Percentiles rank a stretch among this genome's conserved stretches.
Conservation (phyloP, 805 yeast species). For the Metschnikowia aberdeeniae region DNA sequence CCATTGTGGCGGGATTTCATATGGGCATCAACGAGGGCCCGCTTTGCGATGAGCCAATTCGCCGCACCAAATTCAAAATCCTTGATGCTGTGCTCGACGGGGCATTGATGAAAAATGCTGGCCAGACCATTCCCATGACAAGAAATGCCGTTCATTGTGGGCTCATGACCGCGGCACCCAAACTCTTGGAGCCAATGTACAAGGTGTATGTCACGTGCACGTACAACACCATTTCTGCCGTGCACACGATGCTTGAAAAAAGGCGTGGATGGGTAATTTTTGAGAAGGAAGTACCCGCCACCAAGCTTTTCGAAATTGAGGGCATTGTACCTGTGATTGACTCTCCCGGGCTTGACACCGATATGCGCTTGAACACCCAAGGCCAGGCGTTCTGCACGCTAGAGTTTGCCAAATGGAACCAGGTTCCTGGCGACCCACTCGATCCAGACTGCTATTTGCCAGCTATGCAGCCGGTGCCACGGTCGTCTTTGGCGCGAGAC, state of each 20-base stretch:
- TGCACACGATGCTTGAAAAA: slow-evolving; percentile 46
- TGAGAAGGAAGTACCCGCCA: slow-evolving; percentile 61
- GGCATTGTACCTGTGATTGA: slow-evolving; percentile 86
- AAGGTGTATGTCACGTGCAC: slow-evolving; percentile 56
- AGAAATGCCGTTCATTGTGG: slow-evolving; percentile 84
- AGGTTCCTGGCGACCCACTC: slow-evolving; percentile 89
- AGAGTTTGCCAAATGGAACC: slow-evolving; percentile 66
- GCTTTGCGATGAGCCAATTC: slow-evolving; percentile 77
- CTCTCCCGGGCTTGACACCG: slow-evolving; percentile 85
- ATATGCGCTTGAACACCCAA: slow-evolving; percentile 67
- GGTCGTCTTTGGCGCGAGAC: slow-evolving; percentile 73
- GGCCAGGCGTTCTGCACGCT: slow-evolving; percentile 74
- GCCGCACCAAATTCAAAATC: slow-evolving; percentile 66
- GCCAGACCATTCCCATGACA: slow-evolving; percentile 78
- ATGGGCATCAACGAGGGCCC: slow-evolving; percentile 90
- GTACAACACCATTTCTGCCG: slow-evolving; percentile 42
- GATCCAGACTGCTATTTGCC: slow-evolving; percentile 63
- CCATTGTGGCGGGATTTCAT: slow-evolving; percentile 71
- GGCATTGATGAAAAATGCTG: slow-evolving; percentile 47
- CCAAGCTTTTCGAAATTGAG: slow-evolving; percentile 57
- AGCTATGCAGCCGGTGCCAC: slow-evolving; percentile 70
- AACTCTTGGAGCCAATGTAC: slow-evolving; percentile 78
- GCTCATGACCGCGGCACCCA: slow-evolving; percentile 70
- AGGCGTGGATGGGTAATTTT: slow-evolving; percentile 63
- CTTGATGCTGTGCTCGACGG: slow-evolving; percentile 54